phyloP scores from a whole-genome alignment of 1,284 basidiomycete species.

The Farysia itapuensis region DNA sequence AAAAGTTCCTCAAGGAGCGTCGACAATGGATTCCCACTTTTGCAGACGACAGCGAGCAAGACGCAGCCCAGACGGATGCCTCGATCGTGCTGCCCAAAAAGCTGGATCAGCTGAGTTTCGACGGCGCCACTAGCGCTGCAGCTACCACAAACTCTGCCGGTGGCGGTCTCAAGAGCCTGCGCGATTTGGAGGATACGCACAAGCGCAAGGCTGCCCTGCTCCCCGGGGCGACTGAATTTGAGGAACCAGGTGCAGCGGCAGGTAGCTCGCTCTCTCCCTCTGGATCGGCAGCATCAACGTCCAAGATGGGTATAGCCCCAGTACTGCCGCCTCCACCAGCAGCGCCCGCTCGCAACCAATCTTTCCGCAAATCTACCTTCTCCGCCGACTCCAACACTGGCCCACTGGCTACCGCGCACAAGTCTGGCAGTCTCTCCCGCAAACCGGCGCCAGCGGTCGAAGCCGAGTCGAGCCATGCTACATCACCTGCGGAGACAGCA shows the following conservation, averaged over 20 bases:
- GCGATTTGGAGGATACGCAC: conserved; percentile 47
- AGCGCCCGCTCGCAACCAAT: conserved; percentile 31
- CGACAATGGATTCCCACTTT: conserved; percentile 46
- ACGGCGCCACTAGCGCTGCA: conserved; percentile 2
- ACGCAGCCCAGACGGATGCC: conserved; percentile 8
- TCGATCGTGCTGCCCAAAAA: conserved; percentile 9
- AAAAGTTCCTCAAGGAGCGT: conserved; percentile 49
- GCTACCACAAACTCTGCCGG: conserved; percentile 7
- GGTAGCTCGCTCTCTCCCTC: neutral
- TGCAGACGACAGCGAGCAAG: conserved; percentile 14
- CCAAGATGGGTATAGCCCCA: conserved; percentile 5
- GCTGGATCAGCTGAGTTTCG: conserved; percentile 28
- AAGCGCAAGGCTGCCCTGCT: conserved; percentile 38
- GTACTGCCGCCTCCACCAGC: conserved; percentile 14
- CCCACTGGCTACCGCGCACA: neutral
- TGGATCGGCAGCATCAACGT: neutral
- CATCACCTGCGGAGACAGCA: neutral
- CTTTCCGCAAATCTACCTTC: conserved; percentile 31
- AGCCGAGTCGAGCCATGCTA: neutral
- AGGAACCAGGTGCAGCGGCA: conserved; percentile 24
- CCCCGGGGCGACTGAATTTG: conserved; percentile 19
- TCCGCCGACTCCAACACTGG: conserved; percentile 5
- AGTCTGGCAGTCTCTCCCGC: conserved; percentile 18
- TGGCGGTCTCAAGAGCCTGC: conserved; percentile 31
- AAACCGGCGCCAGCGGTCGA: conserved; percentile 5